Conservation (phyloP, 169 alveolate genomes). For the Prorocentrum cordatum region DNA sequence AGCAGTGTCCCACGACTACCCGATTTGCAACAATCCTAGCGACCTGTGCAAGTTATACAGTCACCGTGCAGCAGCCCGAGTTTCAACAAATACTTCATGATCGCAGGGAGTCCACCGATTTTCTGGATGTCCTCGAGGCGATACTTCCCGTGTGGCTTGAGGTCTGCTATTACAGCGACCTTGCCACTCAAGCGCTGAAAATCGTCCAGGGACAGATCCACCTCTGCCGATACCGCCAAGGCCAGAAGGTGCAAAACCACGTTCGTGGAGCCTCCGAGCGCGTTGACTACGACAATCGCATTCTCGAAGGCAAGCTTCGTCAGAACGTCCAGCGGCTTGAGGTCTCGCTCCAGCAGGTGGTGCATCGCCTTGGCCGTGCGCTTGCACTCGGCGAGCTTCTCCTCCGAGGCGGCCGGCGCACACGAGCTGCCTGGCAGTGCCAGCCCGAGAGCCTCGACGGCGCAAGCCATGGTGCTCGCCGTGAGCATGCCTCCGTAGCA, state of each 20-base stretch:
- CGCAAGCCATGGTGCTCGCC: too few relatives aligned
- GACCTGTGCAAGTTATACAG: too few relatives aligned
- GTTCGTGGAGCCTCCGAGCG: constrained; percentile 37
- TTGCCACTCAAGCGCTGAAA: constrained; percentile 46
- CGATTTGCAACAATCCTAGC: too few relatives aligned
- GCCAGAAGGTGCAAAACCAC: constrained; percentile 41
- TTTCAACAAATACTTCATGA: constrained; percentile 47
- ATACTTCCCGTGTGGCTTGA: constrained; percentile 47
- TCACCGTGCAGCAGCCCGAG: constrained; percentile 50
- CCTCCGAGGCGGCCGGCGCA: too few relatives aligned
- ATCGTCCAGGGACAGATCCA: constrained; percentile 23
- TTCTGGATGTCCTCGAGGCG: constrained; percentile 52
- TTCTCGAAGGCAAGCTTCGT: constrained; percentile 45
- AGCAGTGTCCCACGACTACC: too few relatives aligned
- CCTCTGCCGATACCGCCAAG: constrained; percentile 27
- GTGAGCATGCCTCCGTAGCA: too few relatives aligned
- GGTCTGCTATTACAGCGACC: constrained; percentile 18
- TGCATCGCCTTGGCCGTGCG: too few relatives aligned
- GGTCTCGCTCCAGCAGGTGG: constrained; percentile 49
- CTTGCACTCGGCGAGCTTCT: too few relatives aligned
- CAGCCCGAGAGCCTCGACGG: too few relatives aligned
- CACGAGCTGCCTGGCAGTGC: too few relatives aligned
- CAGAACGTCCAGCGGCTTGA: constrained; percentile 27
- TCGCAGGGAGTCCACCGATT: constrained; percentile 27
- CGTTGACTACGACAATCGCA: constrained; percentile 45